phyloP scores from a whole-genome alignment of 306 rosid genomes.

The Trifolium dubium region DNA sequence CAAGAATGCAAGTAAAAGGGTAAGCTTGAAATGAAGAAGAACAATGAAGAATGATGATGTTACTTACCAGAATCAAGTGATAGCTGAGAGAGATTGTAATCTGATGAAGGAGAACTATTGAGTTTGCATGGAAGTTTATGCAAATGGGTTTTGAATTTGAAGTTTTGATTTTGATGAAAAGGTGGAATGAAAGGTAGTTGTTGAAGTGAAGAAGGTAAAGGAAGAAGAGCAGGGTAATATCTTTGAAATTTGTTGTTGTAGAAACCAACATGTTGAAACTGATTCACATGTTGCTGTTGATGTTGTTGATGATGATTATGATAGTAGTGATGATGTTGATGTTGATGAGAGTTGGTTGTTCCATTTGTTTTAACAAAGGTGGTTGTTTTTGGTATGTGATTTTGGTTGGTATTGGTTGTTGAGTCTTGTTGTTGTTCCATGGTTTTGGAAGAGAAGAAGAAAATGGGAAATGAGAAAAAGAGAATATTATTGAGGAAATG shows the following conservation, averaged over 20 bases:
- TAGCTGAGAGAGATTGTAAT: conserved; percentile 55
- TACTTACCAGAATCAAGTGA: conserved; percentile 57
- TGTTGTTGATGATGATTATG: conserved; percentile 60
- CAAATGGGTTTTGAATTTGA: conserved; percentile 66
- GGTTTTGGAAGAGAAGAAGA: conserved; percentile 43
- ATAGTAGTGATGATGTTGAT: conserved; percentile 53
- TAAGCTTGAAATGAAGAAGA: conserved; percentile 23
- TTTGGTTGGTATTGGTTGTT: conserved; percentile 71
- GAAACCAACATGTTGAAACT: conserved; percentile 52
- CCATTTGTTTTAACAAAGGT: conserved; percentile 43
- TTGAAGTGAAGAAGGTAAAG: conserved; percentile 79
- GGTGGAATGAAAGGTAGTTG: conserved; percentile 74
- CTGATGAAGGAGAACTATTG: conserved; percentile 62
- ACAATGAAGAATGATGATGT: background rate
- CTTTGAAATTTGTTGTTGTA: conserved; percentile 62
- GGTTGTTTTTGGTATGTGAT: conserved; percentile 59
- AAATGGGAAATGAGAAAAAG: conserved; percentile 33
- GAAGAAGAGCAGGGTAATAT: conserved; percentile 83
- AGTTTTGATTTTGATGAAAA: conserved; percentile 58
- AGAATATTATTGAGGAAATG: conserved; percentile 26
- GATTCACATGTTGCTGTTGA: conserved; percentile 32
- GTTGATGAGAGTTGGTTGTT: conserved; percentile 56
- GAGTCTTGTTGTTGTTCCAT: conserved; percentile 74
- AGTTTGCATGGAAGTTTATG: conserved; percentile 77
- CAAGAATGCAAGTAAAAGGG: conserved; percentile 45